A percentile compares a stretch with the other conserved stretches of the same genome.
Conservation (phyloP, 441 rosid species). For the Gossypium laxum region DNA sequence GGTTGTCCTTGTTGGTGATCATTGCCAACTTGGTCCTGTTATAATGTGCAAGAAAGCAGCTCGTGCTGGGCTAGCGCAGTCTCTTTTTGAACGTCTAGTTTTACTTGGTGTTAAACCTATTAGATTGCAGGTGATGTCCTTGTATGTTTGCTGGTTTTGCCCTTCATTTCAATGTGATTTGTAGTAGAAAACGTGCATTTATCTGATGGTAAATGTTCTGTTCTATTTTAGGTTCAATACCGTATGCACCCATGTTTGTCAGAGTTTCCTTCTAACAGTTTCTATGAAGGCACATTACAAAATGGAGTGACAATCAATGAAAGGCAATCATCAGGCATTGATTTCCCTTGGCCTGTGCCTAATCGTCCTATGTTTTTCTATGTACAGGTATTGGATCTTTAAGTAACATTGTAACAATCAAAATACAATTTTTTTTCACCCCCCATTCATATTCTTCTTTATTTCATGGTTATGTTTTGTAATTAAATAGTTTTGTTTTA, state of each 20-base stretch:
- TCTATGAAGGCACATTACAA: constrained; percentile 94
- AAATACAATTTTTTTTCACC: neutral
- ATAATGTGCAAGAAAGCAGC: constrained; percentile 99
- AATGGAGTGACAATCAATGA: constrained; percentile 96
- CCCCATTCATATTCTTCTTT: neutral
- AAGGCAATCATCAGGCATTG: constrained; percentile 86
- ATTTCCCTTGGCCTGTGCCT: constrained; percentile 99
- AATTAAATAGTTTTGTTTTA: constrained; percentile 30
- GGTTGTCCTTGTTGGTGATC: constrained; percentile 98
- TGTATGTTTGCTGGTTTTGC: constrained; percentile 6
- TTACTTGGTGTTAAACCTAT: constrained; percentile 95
- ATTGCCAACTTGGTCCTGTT: constrained; percentile 99
- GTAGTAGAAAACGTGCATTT: neutral
- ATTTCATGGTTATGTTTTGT: constrained; percentile 12
- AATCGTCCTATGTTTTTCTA: constrained; percentile 97
- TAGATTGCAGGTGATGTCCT: constrained; percentile 73
- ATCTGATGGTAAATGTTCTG: constrained; percentile 1
- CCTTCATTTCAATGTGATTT: neutral
- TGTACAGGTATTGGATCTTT: constrained; percentile 63
- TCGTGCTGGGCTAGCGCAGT: constrained; percentile 98
- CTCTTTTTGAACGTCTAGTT: constrained; percentile 94
- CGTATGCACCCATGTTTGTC: constrained; percentile 98
- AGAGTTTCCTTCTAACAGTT: constrained; percentile 92
- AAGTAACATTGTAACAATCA: neutral
- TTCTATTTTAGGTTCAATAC: constrained; percentile 69